Conservation (phyloP, 306 rosid genomes). For the Lathyrus tuberosus region DNA sequence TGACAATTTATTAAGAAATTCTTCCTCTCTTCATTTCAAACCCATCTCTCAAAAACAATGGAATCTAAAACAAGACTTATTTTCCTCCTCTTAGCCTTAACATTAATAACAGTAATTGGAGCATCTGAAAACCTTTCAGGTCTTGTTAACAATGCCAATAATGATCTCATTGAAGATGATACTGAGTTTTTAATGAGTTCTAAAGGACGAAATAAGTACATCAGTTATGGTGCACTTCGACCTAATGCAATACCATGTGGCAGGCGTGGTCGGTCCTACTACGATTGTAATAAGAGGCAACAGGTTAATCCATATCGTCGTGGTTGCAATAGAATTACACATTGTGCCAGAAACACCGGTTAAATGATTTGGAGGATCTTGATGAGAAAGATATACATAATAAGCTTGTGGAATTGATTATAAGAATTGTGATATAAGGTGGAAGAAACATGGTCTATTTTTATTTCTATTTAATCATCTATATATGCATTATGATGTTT, state of each 20-base stretch:
- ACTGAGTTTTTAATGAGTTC: constrained; percentile 54
- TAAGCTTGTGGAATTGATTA: no score
- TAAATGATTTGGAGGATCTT: not conserved
- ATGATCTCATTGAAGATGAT: constrained; percentile 42
- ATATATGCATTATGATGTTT: no score
- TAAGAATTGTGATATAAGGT: no score
- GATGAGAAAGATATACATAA: no score
- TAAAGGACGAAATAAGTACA: constrained; percentile 24
- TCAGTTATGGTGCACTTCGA: constrained; percentile 46
- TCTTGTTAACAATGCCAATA: not conserved
- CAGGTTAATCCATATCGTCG: no score
- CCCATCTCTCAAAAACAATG: constrained; percentile 36
- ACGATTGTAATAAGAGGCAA: constrained; percentile 41
- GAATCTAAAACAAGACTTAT: constrained; percentile 39
- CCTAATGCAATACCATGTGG: constrained; percentile 46
- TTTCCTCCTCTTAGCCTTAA: constrained; percentile 37
- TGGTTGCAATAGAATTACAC: constrained; percentile 43
- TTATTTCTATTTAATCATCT: no score
- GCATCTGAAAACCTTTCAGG: constrained; percentile 18
- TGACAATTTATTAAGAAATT: not conserved
- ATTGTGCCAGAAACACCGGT: constrained; percentile 47
- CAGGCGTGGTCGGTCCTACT: constrained; percentile 50
- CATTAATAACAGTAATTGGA: constrained; percentile 35
- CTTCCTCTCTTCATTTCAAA: not conserved
- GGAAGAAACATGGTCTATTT: no score